phyloP scores from a whole-genome alignment of 306 rosid species.

The Oemleria cerasiformis region DNA sequence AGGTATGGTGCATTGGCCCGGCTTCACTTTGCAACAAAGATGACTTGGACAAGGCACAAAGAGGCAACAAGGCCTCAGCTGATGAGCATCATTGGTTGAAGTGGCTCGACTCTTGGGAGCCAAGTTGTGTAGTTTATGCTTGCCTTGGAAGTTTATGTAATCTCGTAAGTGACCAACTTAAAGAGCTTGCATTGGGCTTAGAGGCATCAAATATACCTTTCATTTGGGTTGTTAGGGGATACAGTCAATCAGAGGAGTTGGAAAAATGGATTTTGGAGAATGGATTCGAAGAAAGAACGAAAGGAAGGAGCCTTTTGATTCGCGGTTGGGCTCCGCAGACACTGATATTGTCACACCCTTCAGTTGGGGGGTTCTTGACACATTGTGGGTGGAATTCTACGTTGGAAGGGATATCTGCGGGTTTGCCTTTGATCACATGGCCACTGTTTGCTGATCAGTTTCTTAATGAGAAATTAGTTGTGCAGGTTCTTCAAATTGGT shows the following conservation, averaged over 20 bases:
- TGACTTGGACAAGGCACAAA: slow-evolving; percentile 42
- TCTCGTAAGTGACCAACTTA: slow-evolving; percentile 34
- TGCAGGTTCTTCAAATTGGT: slow-evolving; percentile 26
- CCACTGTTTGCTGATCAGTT: slow-evolving; percentile 41
- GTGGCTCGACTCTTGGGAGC: slow-evolving; percentile 46
- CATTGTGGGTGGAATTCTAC: slow-evolving; percentile 38
- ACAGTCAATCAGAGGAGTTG: slow-evolving; percentile 26
- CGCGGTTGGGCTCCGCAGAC: slow-evolving; percentile 79
- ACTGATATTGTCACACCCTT: slow-evolving; percentile 46
- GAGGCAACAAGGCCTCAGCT: slow-evolving; percentile 47
- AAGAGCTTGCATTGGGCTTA: slow-evolving; percentile 53
- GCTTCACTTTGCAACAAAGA: slow-evolving; percentile 44
- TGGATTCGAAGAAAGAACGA: slow-evolving; percentile 43
- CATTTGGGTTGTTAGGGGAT: slow-evolving; percentile 61
- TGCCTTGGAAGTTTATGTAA: slow-evolving; percentile 67
- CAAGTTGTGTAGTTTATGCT: slow-evolving; percentile 43
- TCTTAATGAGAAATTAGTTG: slow-evolving; percentile 34
- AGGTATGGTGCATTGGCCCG: slow-evolving; percentile 40
- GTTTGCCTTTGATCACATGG: slow-evolving; percentile 43
- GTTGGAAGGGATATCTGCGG: slow-evolving; percentile 30
- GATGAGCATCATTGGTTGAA: slow-evolving; percentile 36
- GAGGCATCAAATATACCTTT: slow-evolving; percentile 57
- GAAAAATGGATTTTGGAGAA: slow-evolving; percentile 43
- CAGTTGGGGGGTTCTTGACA: slow-evolving; percentile 41
- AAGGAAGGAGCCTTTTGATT: slow-evolving; percentile 46